Evolutionary conservation across 2,329 filamentous ascomycete species (phyloP), one percentile per base, ranked within the genome.

Genomic region (Torrubiellomyces zombiae): DNA sequence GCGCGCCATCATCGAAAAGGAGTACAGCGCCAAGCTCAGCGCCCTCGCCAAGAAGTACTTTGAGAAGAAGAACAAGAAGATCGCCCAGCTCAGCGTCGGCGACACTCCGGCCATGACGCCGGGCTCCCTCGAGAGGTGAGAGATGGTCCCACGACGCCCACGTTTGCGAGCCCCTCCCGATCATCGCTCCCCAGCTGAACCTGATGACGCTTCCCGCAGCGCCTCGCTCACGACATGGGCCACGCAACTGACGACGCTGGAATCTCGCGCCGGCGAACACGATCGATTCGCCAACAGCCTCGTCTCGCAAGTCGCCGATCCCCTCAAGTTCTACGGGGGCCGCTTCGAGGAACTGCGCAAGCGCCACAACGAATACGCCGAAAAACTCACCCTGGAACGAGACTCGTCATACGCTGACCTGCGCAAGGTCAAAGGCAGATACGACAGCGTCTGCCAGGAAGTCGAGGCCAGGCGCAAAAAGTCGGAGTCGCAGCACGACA

Each of bases 151-250:
- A n/a, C n/a, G n/a, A n/a, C n/a, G n/a, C n/a, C n/a, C n/a, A n/a
- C n/a, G n/a, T n/a, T n/a, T n/a, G n/a, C n/a, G n/a, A n/a, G n/a
- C n/a, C n/a, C n/a, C n/a, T n/a, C n/a, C n/a, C n/a, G n/a, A n/a
- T n/a, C n/a, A n/a, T n/a, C n/a, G n/a, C n/a, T n/a, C n/a, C n/a
- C n/a, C n/a, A n/a, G n/a, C n/a, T n/a, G n/a, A n/a, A n/a, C n/a
- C n/a, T n/a, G n/a, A n/a, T n/a, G n/a, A n/a, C n/a, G n/a, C n/a
- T 26, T 21, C 17, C 14, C 12, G 16, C 33, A 79, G 85, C 47
- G 89, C 89, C 26, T 95, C 86, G 13, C 68, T 98, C 47, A 95
- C 86, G 14, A 98, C 86, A 26, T 98, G 89, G 89, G 77, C 81
- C 9, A 89, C 85, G 4, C 89, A 95, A 51, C 67, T 98, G 27